Evolutionary conservation across 495 filamentous ascomycete genomes (phyloP).

Genomic region (Gamarada debralockiae): DNA sequence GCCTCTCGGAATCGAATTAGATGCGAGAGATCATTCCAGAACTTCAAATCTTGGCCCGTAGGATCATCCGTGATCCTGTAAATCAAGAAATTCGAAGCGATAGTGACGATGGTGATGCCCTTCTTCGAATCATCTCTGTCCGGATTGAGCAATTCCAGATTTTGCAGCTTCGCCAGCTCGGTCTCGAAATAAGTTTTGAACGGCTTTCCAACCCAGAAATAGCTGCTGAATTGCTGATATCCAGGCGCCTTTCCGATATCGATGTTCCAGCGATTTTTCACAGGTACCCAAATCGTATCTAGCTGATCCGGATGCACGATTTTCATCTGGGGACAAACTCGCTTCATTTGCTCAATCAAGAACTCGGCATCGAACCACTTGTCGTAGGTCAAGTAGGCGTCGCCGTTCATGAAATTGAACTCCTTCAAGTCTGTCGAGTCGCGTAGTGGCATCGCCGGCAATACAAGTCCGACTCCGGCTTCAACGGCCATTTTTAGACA

Average conservation of each 20-base stretch:
- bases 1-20: constrained; percentile 17
- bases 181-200: constrained; percentile 22
- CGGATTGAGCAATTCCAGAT: background rate
- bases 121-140: constrained; percentile 1
- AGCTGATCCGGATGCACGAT: constrained; percentile 22
- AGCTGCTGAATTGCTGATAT: constrained; percentile 10
- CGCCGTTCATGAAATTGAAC: constrained; percentile 25
- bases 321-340: constrained; percentile 23
- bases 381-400: constrained; percentile 25
- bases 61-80: constrained; percentile 27
- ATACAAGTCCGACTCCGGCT: constrained; percentile 15
- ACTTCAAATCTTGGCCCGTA: constrained; percentile 15
- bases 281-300: background rate
- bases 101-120: constrained; percentile 19
- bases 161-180: background rate
- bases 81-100: constrained; percentile 20
- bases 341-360: constrained; percentile 10
- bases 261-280: constrained; percentile 20
- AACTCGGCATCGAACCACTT: constrained; percentile 26
- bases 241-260: constrained; percentile 12
- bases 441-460: constrained; percentile 26
- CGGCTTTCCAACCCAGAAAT: constrained; percentile 24
- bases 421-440: constrained; percentile 23
- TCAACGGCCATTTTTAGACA: constrained; percentile 28
- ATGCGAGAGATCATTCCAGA: constrained; percentile 25